These are phyloP conservation scores for Euphorbia celastroides DNA, from an alignment of 441 rosid species.

Conservation along the genomic window DNA sequence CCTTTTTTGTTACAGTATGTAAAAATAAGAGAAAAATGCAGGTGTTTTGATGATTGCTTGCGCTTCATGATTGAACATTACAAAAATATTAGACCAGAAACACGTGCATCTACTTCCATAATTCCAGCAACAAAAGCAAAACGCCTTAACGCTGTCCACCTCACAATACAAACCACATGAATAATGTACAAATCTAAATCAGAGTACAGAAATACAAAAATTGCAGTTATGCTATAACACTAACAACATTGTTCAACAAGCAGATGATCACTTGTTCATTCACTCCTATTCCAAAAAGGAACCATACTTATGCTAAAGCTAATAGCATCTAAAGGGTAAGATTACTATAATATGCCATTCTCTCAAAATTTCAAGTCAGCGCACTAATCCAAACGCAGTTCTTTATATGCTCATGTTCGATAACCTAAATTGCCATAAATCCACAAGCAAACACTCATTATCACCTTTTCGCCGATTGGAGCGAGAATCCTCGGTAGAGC, in stretches of 20 bases:
- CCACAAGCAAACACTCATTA: background rate
- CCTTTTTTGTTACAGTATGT: no score
- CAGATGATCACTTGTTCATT: no score
- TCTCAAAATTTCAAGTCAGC: background rate
- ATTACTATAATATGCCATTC: background rate
- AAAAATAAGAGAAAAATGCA: no score
- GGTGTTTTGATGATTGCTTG: no score
- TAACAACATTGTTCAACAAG: background rate
- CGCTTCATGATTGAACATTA: no score
- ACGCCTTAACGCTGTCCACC: background rate
- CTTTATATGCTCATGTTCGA: no score
- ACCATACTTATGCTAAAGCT: background rate
- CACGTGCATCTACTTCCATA: background rate
- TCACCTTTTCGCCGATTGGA: constrained; percentile 86
- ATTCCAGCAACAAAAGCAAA: background rate
- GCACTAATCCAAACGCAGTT: background rate
- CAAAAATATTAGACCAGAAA: constrained; percentile 1
- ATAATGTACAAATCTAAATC: background rate
- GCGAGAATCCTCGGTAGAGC: constrained; percentile 81
- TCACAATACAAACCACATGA: background rate
- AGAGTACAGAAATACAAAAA: background rate
- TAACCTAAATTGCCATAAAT: background rate
- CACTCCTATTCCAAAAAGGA: no score
- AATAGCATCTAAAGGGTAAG: background rate
- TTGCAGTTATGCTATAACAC: background rate